These are phyloP conservation scores for Claviceps capensis DNA, from an alignment of 2,329 filamentous ascomycete species.

Conservation along the genomic window DNA sequence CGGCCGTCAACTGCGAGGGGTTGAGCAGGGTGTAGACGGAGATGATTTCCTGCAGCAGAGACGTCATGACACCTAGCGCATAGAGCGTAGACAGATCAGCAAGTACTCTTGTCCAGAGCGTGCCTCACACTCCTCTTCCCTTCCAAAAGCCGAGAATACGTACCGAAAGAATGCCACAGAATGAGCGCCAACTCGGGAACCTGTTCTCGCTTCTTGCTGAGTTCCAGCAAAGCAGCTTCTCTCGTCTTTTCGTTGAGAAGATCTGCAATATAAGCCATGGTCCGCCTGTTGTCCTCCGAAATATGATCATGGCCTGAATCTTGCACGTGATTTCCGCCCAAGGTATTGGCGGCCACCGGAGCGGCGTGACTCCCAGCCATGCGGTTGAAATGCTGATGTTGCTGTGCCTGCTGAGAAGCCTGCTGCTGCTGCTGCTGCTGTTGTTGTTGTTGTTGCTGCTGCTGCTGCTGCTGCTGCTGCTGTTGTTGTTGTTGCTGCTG, in stretches of 20 bases:
- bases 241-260: constrained; percentile 75
- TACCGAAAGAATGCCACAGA: constrained; percentile 97
- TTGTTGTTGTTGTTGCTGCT: constrained; percentile 29
- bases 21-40: constrained; percentile 95
- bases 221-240: constrained; percentile 81
- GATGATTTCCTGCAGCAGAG: constrained; percentile 93
- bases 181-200: constrained; percentile 93
- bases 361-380: constrained; percentile 53
- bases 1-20: constrained; percentile 89
- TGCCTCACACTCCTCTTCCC: not conserved
- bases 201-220: constrained; percentile 98
- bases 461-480: constrained; percentile 22
- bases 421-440: constrained; percentile 11
- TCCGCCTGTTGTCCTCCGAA: constrained; percentile 81
- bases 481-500: constrained; percentile 8
- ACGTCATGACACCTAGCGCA: constrained; percentile 82
- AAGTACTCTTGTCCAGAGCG: not conserved
- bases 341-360: constrained; percentile 24
- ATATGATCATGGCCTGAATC: constrained; percentile 51
- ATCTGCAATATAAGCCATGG: constrained; percentile 87
- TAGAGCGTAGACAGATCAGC: not conserved
- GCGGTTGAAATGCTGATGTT: constrained; percentile 55
- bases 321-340: constrained; percentile 36
- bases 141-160: constrained; percentile 14
- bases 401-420: constrained; percentile 23